phyloP scores from a whole-genome alignment of 108 stramenopile genomes.

The Discostella pseudostelligera region DNA sequence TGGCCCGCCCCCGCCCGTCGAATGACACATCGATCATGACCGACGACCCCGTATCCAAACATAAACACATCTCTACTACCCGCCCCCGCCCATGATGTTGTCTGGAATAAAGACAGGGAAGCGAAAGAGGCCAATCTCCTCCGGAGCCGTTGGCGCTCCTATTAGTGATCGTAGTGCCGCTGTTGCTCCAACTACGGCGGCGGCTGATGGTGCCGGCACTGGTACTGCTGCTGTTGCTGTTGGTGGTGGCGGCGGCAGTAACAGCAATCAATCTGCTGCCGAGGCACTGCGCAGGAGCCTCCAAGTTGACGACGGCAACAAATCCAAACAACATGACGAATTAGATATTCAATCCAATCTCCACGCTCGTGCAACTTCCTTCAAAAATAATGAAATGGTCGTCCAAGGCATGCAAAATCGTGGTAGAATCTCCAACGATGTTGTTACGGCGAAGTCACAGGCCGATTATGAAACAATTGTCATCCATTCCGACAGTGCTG shows the following conservation, averaged over 20 bases:
- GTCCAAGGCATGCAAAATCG: constrained; percentile 18
- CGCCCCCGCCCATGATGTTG: constrained; percentile 36
- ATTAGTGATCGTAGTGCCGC: not conserved
- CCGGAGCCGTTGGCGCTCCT: not conserved
- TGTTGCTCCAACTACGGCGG: constrained; percentile 2
- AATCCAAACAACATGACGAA: no score
- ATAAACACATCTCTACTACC: no score
- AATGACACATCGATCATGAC: no score
- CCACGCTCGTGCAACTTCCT: no score
- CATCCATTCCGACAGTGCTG: not conserved
- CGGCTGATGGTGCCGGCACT: not conserved
- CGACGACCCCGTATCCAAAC: no score
- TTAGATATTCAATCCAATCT: no score
- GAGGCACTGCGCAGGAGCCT: constrained; percentile 49
- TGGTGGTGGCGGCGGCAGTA: constrained; percentile 8
- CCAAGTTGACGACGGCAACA: constrained; percentile 1
- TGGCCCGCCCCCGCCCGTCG: no score
- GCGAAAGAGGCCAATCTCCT: constrained; percentile 45
- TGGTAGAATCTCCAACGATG: constrained; percentile 28
- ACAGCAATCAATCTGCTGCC: constrained; percentile 52
- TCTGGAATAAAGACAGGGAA: constrained; percentile 71
- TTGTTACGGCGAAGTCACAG: not conserved
- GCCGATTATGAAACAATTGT: constrained; percentile 7
- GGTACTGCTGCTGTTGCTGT: not conserved
- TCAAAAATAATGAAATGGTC: no score